Base-by-base conservation (phyloP, 2,329 filamentous ascomycete species). In the Cercospora beticola region DNA sequence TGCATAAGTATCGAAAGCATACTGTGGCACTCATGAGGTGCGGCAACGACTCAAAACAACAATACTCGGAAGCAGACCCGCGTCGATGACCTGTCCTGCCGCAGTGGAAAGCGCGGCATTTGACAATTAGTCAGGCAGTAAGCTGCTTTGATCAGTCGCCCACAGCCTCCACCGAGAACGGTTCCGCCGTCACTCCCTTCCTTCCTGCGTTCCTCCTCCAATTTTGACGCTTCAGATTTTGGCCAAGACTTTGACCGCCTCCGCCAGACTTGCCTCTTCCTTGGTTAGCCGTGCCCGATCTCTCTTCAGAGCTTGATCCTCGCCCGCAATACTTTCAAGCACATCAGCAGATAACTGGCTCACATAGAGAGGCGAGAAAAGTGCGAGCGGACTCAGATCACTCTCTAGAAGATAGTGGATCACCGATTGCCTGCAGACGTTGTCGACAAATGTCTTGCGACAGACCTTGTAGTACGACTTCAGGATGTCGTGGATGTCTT, bases 391-490 rank as follows among this genome's bases (percentile, higher is more conserved):
- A 5, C 85, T 85, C 0, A 81, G 70, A 0, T 81, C 74, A 0
- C 85, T 83, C 1, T 78, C 78, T 0, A 90, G 77, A 0, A 92
- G 80, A 68, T 82, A 82, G 73, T 88, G 78, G 54, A 86, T 83
- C 1, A 86, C 79, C 0, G 83, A 86, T 70, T 91, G 89, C 69
- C 85, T 83, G 73, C 83, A 88, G 1, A 92, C 77, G 3, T 82
- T 84, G 71, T 92, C 89, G 1, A 90, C 83, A 67, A 92, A 90
- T 0, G 88, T 84, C 73, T 86, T 86, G 12, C 81, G 82, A 0
- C 88, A 82, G 1, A 90, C 85, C 28, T 86, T 83, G 79, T 92
- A 91, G 76, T 70, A 70, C 52, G 71, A 64, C 30, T 82, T 76
- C 0, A 92, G 80, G 1, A 86, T 85, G 68, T 91, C 85, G 65